Base-by-base conservation (phyloP, 2,329 filamentous ascomycete species). In the Arachnopeziza araneosa region DNA sequence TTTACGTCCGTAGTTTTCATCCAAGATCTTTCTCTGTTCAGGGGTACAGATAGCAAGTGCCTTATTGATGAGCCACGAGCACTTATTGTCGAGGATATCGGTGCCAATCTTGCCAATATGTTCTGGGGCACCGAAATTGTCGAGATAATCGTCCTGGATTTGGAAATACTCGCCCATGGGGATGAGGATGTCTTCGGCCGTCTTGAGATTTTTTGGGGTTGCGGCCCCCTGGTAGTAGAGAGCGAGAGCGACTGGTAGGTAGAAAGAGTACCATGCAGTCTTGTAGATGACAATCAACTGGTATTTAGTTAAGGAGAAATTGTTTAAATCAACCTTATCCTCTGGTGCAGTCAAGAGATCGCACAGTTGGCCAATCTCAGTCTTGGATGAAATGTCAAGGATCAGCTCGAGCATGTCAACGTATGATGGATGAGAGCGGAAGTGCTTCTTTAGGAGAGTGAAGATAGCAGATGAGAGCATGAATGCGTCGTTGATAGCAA, bases 71-170 rank as follows among this genome's bases (percentile, higher is more conserved):
- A 99, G 80, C 95, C 95, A 99, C 50, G 91, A 96, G 83, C 95
- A 99, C 84, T 99, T 99, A 85, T 99, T 99, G 80, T 99, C 95
- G 82, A 93, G 88, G 76, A 99, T 99, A 73, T 99, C 95, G 62
- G 95, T 99, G 67, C 95, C 95, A 67, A 98, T 96, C 85, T 99
- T 99, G 76, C 95, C 95, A 74, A 99, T 95, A 72, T 92, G 85
- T 71, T 91, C 86, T 49, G 95, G 92, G 69, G 93, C 87, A 69
- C 93, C 95, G 73, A 95, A 99, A 79, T 96, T 96, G 82, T 99
- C 95, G 57, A 99, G 90, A 79, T 95, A 99, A 80, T 99, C 95
- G 76, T 99, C 95, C 78, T 99, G 95, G 66, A 96, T 85, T 79
- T 99, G 95, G 84, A 99, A 99, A 82, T 99, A 99, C 80, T 98